Evolutionary conservation across 148 eudicot species (phyloP).

Genomic region (Linanthus parryae): DNA sequence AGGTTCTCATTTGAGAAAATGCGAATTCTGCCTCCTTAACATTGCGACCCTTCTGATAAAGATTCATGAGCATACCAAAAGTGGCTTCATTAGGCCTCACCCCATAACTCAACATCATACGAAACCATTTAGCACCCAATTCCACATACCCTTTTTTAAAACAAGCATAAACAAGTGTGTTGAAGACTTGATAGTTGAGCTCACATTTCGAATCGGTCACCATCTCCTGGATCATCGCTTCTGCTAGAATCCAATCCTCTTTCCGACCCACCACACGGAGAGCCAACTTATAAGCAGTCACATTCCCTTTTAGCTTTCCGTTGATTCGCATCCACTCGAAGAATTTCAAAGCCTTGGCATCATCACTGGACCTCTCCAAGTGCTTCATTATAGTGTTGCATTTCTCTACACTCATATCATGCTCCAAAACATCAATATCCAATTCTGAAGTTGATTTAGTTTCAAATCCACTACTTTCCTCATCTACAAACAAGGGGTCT

Average conservation of each 20-base stretch:
- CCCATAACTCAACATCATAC: conserved; percentile 61
- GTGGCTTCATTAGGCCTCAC: conserved; percentile 89
- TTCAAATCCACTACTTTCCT: neutral
- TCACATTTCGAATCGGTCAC: conserved; percentile 47
- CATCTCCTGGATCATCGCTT: conserved; percentile 62
- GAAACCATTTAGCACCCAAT: conserved; percentile 66
- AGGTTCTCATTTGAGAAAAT: conserved; percentile 59
- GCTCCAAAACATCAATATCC: conserved; percentile 23
- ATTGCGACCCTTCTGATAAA: conserved; percentile 67
- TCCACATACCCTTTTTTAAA: conserved; percentile 55
- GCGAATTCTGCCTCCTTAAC: conserved; percentile 74
- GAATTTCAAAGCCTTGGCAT: conserved; percentile 45
- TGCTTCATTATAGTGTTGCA: conserved; percentile 57
- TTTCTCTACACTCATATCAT: conserved; percentile 30
- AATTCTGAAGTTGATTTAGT: conserved; percentile 16
- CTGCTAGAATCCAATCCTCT: conserved; percentile 71
- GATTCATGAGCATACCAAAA: conserved; percentile 87
- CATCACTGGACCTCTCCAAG: conserved; percentile 55
- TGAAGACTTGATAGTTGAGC: conserved; percentile 64
- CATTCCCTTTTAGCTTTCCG: conserved; percentile 62
- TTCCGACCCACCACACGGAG: conserved; percentile 75
- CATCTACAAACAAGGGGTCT: conserved; percentile 9
- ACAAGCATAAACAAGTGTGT: conserved; percentile 81
- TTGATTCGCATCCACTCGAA: conserved; percentile 75
- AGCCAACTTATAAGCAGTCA: conserved; percentile 56